phyloP scores from a whole-genome alignment of 2,329 filamentous ascomycete genomes.

The Scytalidium sp. region DNA sequence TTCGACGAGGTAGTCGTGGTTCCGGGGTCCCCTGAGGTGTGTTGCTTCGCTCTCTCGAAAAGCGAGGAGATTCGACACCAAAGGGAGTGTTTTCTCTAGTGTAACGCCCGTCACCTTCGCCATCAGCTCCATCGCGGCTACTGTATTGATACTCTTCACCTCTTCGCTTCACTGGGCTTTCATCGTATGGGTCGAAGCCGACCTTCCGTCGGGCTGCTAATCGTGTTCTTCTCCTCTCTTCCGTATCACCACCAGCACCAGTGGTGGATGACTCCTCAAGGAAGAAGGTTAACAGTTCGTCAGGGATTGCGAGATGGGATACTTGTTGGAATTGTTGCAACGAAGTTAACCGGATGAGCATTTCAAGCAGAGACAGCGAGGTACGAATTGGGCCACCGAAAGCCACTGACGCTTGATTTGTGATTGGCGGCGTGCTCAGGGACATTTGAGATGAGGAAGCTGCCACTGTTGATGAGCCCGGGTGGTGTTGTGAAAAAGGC shows the following conservation, averaged over 20 bases:
- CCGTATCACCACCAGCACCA: conserved; percentile 59
- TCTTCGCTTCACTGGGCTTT: conserved; percentile 59
- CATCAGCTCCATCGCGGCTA: conserved; percentile 12
- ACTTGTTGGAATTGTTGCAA: conserved; percentile 74
- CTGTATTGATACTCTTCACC: conserved; percentile 64
- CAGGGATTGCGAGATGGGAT: conserved; percentile 67
- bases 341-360: conserved; percentile 67
- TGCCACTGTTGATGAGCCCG: conserved; percentile 4
- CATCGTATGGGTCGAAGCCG: conserved; percentile 71
- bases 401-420: too few species aligned
- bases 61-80: conserved; percentile 10
- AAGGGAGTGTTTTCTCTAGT: conserved; percentile 18
- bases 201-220: conserved; percentile 59
- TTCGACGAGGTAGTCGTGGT: conserved; percentile 15
- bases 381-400: conserved; percentile 53
- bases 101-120: conserved; percentile 16
- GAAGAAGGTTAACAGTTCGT: conserved; percentile 74
- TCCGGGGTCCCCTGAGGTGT: conserved; percentile 16
- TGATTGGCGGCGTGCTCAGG: neutral
- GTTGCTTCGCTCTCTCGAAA: conserved; percentile 9
- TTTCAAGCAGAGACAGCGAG: conserved; percentile 69
- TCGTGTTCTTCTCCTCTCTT: conserved; percentile 57
- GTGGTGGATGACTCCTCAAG: conserved; percentile 65
- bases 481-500: conserved; percentile 8
- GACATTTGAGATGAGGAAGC: neutral